These are phyloP conservation scores for Vachellia collinsii DNA, from an alignment of 306 rosid genomes.

Conservation along the genomic window DNA sequence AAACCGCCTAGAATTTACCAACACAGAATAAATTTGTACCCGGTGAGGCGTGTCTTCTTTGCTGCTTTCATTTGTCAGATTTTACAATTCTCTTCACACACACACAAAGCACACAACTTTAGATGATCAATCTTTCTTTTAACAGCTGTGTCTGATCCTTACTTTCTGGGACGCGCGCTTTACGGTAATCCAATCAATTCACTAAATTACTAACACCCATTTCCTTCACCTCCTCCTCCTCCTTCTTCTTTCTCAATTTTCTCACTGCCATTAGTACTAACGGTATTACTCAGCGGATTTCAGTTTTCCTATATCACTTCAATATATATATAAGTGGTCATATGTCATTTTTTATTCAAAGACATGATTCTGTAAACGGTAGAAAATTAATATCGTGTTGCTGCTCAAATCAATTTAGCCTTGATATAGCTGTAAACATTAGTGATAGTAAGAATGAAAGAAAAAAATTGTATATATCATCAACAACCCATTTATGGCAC, in stretches of 20 bases:
- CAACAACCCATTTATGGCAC: too few species aligned
- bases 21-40: background rate
- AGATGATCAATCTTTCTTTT: conserved; percentile 1
- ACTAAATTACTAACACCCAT: background rate
- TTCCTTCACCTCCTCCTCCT: too few species aligned
- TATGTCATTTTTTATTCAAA: too few species aligned
- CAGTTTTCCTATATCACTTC: background rate
- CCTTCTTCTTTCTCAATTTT: background rate
- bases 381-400: background rate
- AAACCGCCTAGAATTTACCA: background rate
- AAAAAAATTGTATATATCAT: too few species aligned
- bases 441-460: too few species aligned
- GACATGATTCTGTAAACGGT: background rate
- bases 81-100: background rate
- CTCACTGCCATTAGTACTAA: background rate
- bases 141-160: conserved; percentile 11
- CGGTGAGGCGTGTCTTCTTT: background rate
- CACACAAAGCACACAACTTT: background rate
- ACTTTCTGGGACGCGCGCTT: conserved; percentile 1
- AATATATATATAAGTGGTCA: background rate
- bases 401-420: background rate
- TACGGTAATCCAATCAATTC: background rate
- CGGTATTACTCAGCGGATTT: background rate
- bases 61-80: background rate
- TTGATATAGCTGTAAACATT: background rate